These are phyloP conservation scores for Pseudopyricularia cyperi DNA, from an alignment of 2,329 filamentous ascomycete genomes.

Conservation along the genomic window DNA sequence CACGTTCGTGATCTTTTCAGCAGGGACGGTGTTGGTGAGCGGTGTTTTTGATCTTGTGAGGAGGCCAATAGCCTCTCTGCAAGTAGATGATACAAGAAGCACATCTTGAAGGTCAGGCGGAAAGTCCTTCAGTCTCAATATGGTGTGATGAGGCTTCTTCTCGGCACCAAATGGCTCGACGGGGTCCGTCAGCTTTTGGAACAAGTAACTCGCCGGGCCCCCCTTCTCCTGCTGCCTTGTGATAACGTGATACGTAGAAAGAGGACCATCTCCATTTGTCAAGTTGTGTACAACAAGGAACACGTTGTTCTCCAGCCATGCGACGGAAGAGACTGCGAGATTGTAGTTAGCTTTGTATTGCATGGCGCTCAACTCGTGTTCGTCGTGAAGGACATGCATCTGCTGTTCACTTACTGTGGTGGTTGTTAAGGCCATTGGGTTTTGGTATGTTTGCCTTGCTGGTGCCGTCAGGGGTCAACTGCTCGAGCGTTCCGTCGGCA, in stretches of 20 bases:
- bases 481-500: slow-evolving; percentile 63
- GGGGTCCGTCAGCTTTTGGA: slow-evolving; percentile 63
- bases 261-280: slow-evolving; percentile 37
- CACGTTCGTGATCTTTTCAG: slow-evolving; percentile 46
- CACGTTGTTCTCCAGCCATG: slow-evolving; percentile 79
- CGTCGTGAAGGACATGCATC: too few species aligned
- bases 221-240: slow-evolving; percentile 44
- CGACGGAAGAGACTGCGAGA: slow-evolving; percentile 58
- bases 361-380: neutral
- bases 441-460: slow-evolving; percentile 68
- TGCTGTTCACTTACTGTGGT: slow-evolving; percentile 59
- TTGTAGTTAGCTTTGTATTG: neutral
- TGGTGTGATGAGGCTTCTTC: slow-evolving; percentile 60
- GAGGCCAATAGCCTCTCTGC: slow-evolving; percentile 65
- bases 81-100: slow-evolving; percentile 70
- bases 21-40: slow-evolving; percentile 46
- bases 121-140: slow-evolving; percentile 67
- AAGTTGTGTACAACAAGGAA: slow-evolving; percentile 73
- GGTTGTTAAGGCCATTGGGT: slow-evolving; percentile 53
- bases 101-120: slow-evolving; percentile 69
- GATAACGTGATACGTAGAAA: slow-evolving; percentile 69
- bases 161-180: slow-evolving; percentile 54
- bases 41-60: slow-evolving; percentile 61
- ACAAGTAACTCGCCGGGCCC: slow-evolving; percentile 45
- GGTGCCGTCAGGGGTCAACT: slow-evolving; percentile 72